These are phyloP conservation scores for Annulohypoxylon nitens DNA, from an alignment of 495 filamentous ascomycete genomes.

Conservation along the genomic window DNA sequence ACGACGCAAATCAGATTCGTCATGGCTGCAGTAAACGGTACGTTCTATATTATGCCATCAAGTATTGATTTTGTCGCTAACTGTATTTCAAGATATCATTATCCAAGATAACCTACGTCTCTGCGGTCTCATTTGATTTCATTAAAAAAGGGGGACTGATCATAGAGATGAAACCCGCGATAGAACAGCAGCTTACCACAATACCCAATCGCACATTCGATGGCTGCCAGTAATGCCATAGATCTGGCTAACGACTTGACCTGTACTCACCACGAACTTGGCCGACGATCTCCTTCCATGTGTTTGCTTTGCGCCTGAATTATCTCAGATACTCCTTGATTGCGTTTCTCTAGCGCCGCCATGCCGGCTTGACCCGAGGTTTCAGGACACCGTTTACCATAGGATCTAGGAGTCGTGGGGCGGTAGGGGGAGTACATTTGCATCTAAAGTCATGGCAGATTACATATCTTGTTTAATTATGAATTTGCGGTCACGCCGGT, in stretches of 20 bases:
- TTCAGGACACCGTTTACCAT: slow-evolving; percentile 45
- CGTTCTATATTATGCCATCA: slow-evolving; percentile 47
- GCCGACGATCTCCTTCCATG: slow-evolving; percentile 50
- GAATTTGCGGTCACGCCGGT: slow-evolving; percentile 50
- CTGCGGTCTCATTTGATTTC: slow-evolving; percentile 92
- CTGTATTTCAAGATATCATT: slow-evolving; percentile 83
- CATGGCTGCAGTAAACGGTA: slow-evolving; percentile 99
- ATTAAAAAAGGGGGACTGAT: neutral
- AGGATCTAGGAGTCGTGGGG: slow-evolving; percentile 43
- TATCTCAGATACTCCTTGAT: slow-evolving; percentile 40
- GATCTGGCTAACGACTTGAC: slow-evolving; percentile 54
- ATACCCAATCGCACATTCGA: slow-evolving; percentile 46
- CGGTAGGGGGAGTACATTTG: slow-evolving; percentile 46
- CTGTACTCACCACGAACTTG: slow-evolving; percentile 49
- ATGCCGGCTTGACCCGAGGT: slow-evolving; percentile 40
- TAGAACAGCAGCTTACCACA: slow-evolving; percentile 34
- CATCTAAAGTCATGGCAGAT: slow-evolving; percentile 52
- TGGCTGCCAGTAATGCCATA: slow-evolving; percentile 50
- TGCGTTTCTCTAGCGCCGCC: slow-evolving; percentile 37
- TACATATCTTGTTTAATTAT: slow-evolving; percentile 57
- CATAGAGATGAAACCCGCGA: slow-evolving; percentile 24
- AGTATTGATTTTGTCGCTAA: slow-evolving; percentile 47
- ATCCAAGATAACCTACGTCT: slow-evolving; percentile 99
- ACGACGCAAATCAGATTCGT: slow-evolving; percentile 99
- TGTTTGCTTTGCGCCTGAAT: slow-evolving; percentile 51